Evolutionary conservation across 306 rosid genomes (phyloP).

Genomic region (Pueraria montana): DNA sequence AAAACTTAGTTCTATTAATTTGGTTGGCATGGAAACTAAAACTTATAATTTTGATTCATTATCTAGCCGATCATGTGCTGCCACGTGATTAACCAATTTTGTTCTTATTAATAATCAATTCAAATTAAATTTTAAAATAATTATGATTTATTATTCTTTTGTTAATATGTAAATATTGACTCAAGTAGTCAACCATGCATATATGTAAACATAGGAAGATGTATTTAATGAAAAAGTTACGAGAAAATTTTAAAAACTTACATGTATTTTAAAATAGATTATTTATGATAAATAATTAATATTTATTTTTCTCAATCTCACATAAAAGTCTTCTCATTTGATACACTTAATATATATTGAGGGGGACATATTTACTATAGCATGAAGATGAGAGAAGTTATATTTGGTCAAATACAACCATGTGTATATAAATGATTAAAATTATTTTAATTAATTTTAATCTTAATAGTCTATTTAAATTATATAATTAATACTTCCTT

Average conservation of each 20-base stretch:
- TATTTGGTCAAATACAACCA: no score
- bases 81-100: background rate
- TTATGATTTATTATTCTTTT: background rate
- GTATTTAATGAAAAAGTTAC: background rate
- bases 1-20: background rate
- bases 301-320: no score
- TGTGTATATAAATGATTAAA: no score
- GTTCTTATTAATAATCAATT: background rate
- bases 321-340: no score
- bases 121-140: background rate
- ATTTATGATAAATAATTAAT: background rate
- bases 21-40: background rate
- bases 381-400: no score
- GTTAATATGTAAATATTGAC: background rate
- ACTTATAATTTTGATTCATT: background rate
- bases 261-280: background rate
- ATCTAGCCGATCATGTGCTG: background rate
- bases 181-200: background rate
- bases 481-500: no score
- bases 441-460: no score
- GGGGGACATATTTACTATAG: no score
- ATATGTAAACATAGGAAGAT: background rate
- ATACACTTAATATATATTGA: no score
- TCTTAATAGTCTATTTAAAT: no score
- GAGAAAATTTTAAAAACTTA: background rate